Percentiles rank a stretch among this genome's conserved stretches.
Conservation (phyloP, 225 moss, liverwort and hornwort genomes). For the Asterella californica region DNA sequence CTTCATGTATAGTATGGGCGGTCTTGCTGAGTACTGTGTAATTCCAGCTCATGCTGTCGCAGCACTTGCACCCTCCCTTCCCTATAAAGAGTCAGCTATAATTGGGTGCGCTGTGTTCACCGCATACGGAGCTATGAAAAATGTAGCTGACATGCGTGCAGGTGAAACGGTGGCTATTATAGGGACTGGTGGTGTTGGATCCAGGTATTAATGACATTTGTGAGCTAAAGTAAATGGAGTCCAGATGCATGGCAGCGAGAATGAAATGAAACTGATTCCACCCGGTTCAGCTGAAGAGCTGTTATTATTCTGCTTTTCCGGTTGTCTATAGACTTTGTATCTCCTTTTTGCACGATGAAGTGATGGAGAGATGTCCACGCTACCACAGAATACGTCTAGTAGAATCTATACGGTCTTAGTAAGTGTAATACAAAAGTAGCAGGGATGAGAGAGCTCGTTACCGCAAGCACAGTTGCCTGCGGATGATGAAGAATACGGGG, state of each 20-base stretch:
- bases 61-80: conserved; percentile 62
- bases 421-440: not conserved
- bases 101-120: conserved; percentile 93
- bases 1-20: conserved; percentile 98
- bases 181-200: conserved; percentile 90
- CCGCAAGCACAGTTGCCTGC: not conserved
- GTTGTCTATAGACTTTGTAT: not conserved
- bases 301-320: too few relatives aligned
- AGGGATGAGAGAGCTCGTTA: not conserved
- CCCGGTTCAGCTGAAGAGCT: not conserved
- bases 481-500: not conserved
- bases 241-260: not conserved
- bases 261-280: not conserved
- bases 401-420: not conserved
- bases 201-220: conserved; percentile 44
- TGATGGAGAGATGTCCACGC: not conserved
- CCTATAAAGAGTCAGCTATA: conserved; percentile 79
- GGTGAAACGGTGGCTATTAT: conserved; percentile 91
- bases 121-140: conserved; percentile 89
- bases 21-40: conserved; percentile 94
- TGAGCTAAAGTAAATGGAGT: not conserved
- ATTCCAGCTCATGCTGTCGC: conserved; percentile 80
- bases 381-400: not conserved
- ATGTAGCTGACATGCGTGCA: conserved; percentile 95
- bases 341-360: not conserved